phyloP scores from a whole-genome alignment of 2,329 filamentous ascomycete genomes.

The Alternaria atra region DNA sequence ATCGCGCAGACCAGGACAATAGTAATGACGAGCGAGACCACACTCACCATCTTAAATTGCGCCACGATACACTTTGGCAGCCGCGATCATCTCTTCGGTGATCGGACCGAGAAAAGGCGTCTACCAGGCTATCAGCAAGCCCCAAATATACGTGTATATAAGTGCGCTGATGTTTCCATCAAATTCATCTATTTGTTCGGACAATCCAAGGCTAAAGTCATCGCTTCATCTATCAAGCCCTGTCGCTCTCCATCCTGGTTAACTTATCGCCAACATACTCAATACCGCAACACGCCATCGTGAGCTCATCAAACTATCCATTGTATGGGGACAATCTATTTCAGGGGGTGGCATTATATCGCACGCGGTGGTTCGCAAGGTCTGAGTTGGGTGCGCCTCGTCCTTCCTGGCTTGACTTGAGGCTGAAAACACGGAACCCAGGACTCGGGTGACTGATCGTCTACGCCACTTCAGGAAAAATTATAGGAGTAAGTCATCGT shows the following conservation, averaged over 20 bases:
- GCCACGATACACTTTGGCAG: too few relatives aligned
- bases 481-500: too few relatives aligned
- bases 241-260: constrained; percentile 21
- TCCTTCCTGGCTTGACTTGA: background rate
- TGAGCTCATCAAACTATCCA: background rate
- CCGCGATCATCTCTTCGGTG: background rate
- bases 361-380: background rate
- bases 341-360: background rate
- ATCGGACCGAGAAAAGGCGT: background rate
- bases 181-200: constrained; percentile 25
- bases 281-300: background rate
- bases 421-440: background rate
- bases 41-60: too few relatives aligned
- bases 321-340: background rate
- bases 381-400: background rate
- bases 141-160: background rate
- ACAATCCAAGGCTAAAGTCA: constrained; percentile 37
- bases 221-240: constrained; percentile 27
- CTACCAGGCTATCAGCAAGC: background rate
- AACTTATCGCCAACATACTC: background rate
- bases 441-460: too few relatives aligned
- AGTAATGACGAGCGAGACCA: too few relatives aligned
- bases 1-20: too few relatives aligned
- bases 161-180: constrained; percentile 1
- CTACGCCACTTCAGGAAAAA: background rate